Percentiles rank a stretch among this genome's conserved stretches.
Evolutionary conservation across 495 filamentous ascomycete genomes (phyloP).

Genomic region (Penicillium parvum): DNA sequence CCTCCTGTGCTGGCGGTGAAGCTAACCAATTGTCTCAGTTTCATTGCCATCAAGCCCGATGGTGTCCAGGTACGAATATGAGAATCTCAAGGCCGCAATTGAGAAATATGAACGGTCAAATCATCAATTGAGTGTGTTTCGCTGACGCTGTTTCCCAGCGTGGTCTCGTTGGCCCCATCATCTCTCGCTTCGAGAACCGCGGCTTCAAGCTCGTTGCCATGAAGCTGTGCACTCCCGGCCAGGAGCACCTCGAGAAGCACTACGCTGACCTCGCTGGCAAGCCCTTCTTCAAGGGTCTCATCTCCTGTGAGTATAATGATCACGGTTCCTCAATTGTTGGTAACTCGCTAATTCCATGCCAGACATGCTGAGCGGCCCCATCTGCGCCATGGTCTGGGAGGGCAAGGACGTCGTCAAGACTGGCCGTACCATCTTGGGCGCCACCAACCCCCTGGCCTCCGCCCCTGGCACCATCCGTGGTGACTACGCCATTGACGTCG

Average conservation of each 20-base stretch:
- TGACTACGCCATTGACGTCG: constrained; percentile 77
- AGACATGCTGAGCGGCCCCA: constrained; percentile 98
- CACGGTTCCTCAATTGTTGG: too few relatives aligned
- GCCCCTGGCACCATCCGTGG: constrained; percentile 96
- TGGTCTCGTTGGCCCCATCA: constrained; percentile 93
- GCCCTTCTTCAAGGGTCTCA: constrained; percentile 93
- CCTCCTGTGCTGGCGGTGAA: constrained; percentile 30
- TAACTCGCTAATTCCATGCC: constrained; percentile 9
- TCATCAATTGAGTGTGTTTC: constrained; percentile 11
- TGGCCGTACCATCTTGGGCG: constrained; percentile 89
- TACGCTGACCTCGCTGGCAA: constrained; percentile 88
- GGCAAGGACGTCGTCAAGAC: constrained; percentile 97
- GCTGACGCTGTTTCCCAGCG: constrained; percentile 51
- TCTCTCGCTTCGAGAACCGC: constrained; percentile 92
- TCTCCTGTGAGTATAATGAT: constrained; percentile 61
- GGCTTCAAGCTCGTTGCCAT: constrained; percentile 98
- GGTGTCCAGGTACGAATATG: constrained; percentile 81
- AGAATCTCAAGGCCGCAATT: neutral
- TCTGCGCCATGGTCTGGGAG: constrained; percentile 99
- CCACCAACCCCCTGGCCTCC: constrained; percentile 94
- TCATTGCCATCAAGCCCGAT: constrained; percentile 99
- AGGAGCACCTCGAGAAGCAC: constrained; percentile 96
- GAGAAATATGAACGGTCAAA: constrained; percentile 1
- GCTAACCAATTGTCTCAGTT: constrained; percentile 60
- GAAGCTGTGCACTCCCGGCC: constrained; percentile 83